Evolutionary conservation across 2,329 filamentous ascomycete species (phyloP).

Genomic region (Nothomitra cinnamomea): DNA sequence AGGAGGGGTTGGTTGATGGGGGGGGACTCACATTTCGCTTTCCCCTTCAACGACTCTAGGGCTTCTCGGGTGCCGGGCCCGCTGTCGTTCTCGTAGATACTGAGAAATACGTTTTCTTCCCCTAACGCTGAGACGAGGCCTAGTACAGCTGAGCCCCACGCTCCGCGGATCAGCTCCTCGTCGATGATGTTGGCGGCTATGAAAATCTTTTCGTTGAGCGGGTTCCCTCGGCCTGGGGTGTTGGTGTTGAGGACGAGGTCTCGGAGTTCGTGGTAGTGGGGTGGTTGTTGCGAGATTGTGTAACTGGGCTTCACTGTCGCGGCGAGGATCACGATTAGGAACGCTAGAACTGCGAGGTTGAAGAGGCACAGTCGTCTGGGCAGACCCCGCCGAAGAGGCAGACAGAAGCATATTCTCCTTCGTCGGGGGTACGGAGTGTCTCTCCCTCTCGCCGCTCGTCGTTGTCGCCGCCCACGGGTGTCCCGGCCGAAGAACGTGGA

Average conservation of each 20-base stretch:
- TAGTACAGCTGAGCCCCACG: conserved; percentile 45
- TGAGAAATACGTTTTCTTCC: conserved; percentile 49
- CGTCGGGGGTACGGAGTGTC: background rate
- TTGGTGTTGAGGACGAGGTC: conserved; percentile 15
- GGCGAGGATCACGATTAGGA: background rate
- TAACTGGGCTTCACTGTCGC: conserved; percentile 27
- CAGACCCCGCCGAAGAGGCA: background rate
- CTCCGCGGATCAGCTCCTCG: conserved; percentile 38
- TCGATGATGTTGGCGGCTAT: conserved; percentile 59
- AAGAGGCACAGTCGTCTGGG: background rate
- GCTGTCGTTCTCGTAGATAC: conserved; percentile 58
- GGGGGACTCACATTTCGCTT: conserved; percentile 27
- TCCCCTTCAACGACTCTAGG: conserved; percentile 34
- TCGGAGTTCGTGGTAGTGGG: conserved; percentile 22
- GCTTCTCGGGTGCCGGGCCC: conserved; percentile 37
- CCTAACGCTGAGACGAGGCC: conserved; percentile 49
- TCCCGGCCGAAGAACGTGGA: background rate
- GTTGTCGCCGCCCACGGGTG: background rate
- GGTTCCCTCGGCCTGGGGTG: conserved; percentile 31
- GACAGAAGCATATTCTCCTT: background rate
- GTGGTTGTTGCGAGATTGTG: conserved; percentile 18
- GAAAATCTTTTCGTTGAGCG: conserved; percentile 48
- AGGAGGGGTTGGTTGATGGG: conserved; percentile 11
- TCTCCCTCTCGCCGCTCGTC: background rate
- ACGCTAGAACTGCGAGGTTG: background rate